Percentiles rank a stretch among this genome's conserved stretches.
These are phyloP conservation scores for Colletotrichum sojae DNA, from an alignment of 2,329 filamentous ascomycete species.

Conservation along the genomic window DNA sequence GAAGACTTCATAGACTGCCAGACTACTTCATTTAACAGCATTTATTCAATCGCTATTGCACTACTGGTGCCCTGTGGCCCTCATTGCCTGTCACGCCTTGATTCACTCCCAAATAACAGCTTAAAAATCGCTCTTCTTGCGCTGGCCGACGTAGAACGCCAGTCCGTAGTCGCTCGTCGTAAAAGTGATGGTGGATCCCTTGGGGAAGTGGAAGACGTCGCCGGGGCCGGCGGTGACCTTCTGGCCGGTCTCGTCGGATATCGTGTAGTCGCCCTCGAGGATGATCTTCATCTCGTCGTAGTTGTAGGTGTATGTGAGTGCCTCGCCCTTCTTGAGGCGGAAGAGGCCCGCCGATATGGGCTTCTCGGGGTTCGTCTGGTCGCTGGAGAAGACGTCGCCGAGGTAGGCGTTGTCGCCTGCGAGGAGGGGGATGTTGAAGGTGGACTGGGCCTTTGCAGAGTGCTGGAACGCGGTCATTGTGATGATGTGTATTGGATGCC, in stretches of 20 bases:
- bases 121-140: constrained; percentile 51
- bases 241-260: constrained; percentile 73
- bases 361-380: constrained; percentile 67
- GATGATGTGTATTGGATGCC: background rate
- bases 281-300: constrained; percentile 85
- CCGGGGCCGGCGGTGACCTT: constrained; percentile 72
- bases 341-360: constrained; percentile 77
- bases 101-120: rapidly evolving
- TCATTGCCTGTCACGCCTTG: background rate
- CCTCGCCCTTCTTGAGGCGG: constrained; percentile 76
- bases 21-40: background rate
- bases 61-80: background rate
- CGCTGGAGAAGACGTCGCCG: constrained; percentile 72
- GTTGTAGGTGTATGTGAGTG: constrained; percentile 77
- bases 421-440: constrained; percentile 75
- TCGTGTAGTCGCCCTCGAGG: constrained; percentile 76
- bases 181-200: constrained; percentile 76
- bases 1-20: background rate
- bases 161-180: constrained; percentile 72
- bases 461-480: constrained; percentile 62
- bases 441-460: constrained; percentile 70
- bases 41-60: background rate
- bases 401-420: constrained; percentile 78
- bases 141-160: constrained; percentile 68
- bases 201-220: constrained; percentile 79